These are phyloP conservation scores for Pichia gijzeniarum DNA, from an alignment of 805 yeast genomes.

Conservation along the genomic window DNA sequence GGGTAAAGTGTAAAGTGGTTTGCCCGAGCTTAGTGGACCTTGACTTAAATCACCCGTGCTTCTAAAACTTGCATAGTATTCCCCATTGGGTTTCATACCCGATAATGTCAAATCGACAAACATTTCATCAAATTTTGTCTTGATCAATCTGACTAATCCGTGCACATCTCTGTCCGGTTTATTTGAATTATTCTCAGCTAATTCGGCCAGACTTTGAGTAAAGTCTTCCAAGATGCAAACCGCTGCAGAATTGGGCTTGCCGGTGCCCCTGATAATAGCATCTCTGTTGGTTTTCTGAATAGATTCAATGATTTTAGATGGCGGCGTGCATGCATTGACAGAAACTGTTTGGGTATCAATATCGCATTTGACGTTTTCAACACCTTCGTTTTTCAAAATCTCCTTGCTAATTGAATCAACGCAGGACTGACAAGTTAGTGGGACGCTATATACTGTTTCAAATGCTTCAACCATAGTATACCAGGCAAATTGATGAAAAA, in stretches of 20 bases:
- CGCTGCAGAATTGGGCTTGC: conserved; percentile 81
- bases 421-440: conserved; percentile 73
- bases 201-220: conserved; percentile 28
- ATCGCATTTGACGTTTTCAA: conserved; percentile 50
- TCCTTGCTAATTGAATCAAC: conserved; percentile 52
- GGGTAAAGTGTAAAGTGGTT: conserved; percentile 37
- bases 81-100: conserved; percentile 55
- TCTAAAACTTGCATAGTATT: conserved; percentile 64
- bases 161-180: conserved; percentile 51
- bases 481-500: no score
- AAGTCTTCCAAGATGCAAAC: conserved; percentile 83
- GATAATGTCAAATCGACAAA: conserved; percentile 74
- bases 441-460: conserved; percentile 72
- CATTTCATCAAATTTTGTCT: conserved; percentile 44
- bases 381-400: conserved; percentile 43
- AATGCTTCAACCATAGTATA: conserved; percentile 1
- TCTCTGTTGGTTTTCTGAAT: conserved; percentile 76
- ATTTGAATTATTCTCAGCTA: conserved; percentile 20
- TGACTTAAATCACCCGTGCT: conserved; percentile 68
- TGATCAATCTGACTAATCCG: conserved; percentile 82
- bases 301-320: conserved; percentile 62
- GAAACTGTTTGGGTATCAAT: conserved; percentile 54
- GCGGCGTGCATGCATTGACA: conserved; percentile 66
- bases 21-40: conserved; percentile 67
- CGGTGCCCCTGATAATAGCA: conserved; percentile 89